phyloP scores from a whole-genome alignment of 225 moss, liverwort and hornwort genomes.

The Ulota crispa region DNA sequence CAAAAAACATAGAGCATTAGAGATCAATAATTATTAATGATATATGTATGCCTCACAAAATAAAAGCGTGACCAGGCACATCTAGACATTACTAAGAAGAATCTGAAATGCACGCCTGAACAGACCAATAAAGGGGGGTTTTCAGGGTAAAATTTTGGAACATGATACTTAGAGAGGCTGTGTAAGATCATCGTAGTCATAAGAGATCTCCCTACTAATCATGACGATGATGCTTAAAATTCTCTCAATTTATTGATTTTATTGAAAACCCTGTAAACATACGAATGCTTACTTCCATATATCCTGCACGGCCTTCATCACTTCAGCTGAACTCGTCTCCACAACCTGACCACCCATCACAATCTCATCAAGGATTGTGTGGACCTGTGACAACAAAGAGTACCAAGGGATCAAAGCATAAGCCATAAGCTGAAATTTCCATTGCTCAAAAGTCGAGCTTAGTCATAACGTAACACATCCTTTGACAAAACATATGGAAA shows the following conservation, averaged over 20 bases:
- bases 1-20: neutral
- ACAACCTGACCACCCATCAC: constrained; percentile 96
- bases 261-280: neutral
- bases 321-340: constrained; percentile 90
- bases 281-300: constrained; percentile 71
- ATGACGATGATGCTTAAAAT: neutral
- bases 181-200: neutral
- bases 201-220: neutral
- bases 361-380: constrained; percentile 96
- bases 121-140: neutral
- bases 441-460: neutral
- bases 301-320: constrained; percentile 89
- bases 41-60: neutral
- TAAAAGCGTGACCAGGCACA: neutral
- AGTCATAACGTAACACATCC: neutral
- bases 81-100: neutral
- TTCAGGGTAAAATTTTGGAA: neutral
- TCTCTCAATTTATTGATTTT: neutral
- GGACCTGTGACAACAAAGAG: constrained; percentile 58
- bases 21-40: neutral
- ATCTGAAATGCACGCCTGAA: neutral
- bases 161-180: neutral
- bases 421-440: neutral
- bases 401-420: constrained; percentile 1
- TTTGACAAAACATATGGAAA: neutral